Percentiles rank a stretch among this genome's conserved stretches.
Conservation (phyloP, 352 stramenopile species). For the Pythium utonaiense region DNA sequence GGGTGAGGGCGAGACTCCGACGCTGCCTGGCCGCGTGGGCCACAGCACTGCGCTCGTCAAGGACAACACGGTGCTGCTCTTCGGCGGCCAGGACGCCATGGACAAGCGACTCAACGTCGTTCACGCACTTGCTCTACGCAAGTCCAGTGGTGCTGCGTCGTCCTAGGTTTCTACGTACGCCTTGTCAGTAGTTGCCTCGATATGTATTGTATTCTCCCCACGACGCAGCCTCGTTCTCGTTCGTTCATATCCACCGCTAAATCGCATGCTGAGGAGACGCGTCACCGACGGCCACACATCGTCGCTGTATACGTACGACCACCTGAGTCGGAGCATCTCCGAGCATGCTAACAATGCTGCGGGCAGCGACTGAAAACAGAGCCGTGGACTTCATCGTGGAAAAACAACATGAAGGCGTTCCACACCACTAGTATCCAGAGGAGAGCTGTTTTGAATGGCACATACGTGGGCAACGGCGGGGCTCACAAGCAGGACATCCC, state of each 20-base stretch:
- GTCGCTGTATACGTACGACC: conserved; percentile 95
- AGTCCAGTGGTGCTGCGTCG: background rate
- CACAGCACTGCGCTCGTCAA: conserved; percentile 73
- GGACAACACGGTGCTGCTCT: conserved; percentile 74
- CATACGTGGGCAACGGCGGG: too few species aligned
- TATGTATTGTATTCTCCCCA: too few species aligned
- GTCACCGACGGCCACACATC: conserved; percentile 97
- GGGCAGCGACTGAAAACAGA: background rate
- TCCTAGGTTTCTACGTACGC: too few species aligned
- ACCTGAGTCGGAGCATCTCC: conserved; percentile 54
- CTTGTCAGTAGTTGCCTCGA: too few species aligned
- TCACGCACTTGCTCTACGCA: conserved; percentile 50
- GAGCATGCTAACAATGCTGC: conserved; percentile 21
- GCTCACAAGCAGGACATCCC: too few species aligned
- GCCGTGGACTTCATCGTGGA: too few species aligned
- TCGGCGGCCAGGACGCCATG: conserved; percentile 79
- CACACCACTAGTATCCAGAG: too few species aligned
- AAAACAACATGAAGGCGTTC: too few species aligned
- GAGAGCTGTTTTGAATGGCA: too few species aligned
- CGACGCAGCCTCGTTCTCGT: too few species aligned
- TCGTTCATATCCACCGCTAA: too few species aligned
- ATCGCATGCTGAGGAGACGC: too few species aligned
- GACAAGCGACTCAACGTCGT: conserved; percentile 85
- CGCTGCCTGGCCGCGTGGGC: conserved; percentile 67
- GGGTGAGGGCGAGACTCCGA: background rate